Evolutionary conservation across 345 rosid species (phyloP).

Genomic region (Durio zibethinus): DNA sequence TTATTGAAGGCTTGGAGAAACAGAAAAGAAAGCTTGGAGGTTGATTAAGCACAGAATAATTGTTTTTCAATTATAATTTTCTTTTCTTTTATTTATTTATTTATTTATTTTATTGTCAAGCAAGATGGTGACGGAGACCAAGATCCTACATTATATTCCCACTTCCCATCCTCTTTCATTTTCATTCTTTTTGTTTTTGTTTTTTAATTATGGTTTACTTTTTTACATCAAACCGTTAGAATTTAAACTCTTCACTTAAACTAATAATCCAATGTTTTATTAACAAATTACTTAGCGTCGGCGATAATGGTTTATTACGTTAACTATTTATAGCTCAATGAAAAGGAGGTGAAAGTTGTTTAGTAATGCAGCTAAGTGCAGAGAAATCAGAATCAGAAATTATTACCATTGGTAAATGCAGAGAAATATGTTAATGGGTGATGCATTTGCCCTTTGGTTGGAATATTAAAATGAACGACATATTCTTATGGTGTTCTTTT

Average conservation of each 20-base stretch:
- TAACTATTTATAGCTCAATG: not conserved
- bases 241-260: too few relatives aligned
- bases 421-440: not conserved
- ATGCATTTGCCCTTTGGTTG: not conserved
- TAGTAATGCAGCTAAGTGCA: too few relatives aligned
- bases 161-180: not conserved
- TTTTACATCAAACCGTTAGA: too few relatives aligned
- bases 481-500: not conserved
- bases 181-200: not conserved
- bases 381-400: not conserved
- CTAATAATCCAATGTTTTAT: too few relatives aligned
- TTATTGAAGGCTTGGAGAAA: constrained; percentile 48
- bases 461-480: too few relatives aligned
- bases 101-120: not conserved
- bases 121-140: not conserved
- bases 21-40: constrained; percentile 49
- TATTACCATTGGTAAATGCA: not conserved
- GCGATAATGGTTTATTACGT: not conserved
- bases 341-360: not conserved
- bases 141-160: not conserved
- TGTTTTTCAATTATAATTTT: not conserved
- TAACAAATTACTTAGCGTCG: too few relatives aligned
- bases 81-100: not conserved
- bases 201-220: not conserved
- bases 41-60: not conserved